Evolutionary conservation across 2,329 filamentous ascomycete genomes (phyloP).

Genomic region (Bipolaris sorokiniana): DNA sequence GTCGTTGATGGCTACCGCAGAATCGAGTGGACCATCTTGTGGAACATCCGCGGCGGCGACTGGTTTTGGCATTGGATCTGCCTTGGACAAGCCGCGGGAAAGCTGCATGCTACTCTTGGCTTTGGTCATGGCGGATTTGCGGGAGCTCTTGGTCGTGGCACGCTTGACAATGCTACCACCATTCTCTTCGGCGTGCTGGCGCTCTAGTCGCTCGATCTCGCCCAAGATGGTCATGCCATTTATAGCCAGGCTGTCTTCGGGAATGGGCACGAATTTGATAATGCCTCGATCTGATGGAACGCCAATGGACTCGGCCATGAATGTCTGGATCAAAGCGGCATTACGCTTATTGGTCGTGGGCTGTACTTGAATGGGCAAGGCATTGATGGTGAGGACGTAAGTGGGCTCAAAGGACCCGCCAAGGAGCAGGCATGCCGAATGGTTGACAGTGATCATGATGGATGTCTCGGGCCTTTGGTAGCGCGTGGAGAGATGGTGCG

Average conservation of each 20-base stretch:
- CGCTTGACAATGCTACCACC: slow-evolving; percentile 50
- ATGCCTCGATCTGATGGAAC: slow-evolving; percentile 72
- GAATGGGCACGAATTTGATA: slow-evolving; percentile 71
- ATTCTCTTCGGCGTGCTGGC: slow-evolving; percentile 51
- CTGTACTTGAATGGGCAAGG: slow-evolving; percentile 71
- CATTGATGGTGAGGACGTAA: slow-evolving; percentile 76
- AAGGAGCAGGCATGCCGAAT: slow-evolving; percentile 76
- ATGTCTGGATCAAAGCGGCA: slow-evolving; percentile 75
- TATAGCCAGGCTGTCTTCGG: slow-evolving; percentile 74
- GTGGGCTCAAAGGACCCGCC: slow-evolving; percentile 78
- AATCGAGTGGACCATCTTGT: slow-evolving; percentile 46
- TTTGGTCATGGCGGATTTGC: slow-evolving; percentile 41
- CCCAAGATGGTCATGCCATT: slow-evolving; percentile 73
- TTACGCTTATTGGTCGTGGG: slow-evolving; percentile 82
- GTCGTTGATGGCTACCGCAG: slow-evolving; percentile 42
- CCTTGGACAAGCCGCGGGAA: slow-evolving; percentile 41
- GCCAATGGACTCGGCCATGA: slow-evolving; percentile 72
- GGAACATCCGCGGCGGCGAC: slow-evolving; percentile 40
- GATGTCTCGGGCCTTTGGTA: slow-evolving; percentile 77
- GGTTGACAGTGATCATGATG: slow-evolving; percentile 76
- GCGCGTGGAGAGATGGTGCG: slow-evolving; percentile 72
- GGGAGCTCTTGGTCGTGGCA: slow-evolving; percentile 48
- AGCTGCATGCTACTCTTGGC: slow-evolving; percentile 48
- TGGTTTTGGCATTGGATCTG: slow-evolving; percentile 34
- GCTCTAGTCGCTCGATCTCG: slow-evolving; percentile 67